phyloP scores from a whole-genome alignment of 306 rosid species.

The Fragaria iinumae region DNA sequence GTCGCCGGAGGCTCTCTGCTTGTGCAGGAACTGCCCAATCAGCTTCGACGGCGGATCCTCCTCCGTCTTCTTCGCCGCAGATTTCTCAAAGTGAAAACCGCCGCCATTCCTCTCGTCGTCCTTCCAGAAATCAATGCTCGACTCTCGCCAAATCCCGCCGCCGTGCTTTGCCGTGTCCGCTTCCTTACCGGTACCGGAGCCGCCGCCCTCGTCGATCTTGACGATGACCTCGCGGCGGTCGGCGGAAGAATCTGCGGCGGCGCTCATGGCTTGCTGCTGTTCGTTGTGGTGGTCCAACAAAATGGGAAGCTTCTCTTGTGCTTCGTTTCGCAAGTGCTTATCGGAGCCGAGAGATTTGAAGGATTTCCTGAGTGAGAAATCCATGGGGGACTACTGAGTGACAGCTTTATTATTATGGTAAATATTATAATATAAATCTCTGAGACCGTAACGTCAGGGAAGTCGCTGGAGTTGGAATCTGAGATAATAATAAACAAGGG shows the following conservation, averaged over 20 bases:
- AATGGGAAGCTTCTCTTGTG: slow-evolving; percentile 55
- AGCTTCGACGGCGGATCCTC: slow-evolving; percentile 84
- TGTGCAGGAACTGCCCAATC: slow-evolving; percentile 64
- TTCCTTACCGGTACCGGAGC: not conserved
- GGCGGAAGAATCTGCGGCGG: not conserved
- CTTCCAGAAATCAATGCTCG: slow-evolving; percentile 60
- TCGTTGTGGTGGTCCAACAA: slow-evolving; percentile 44
- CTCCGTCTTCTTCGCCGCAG: slow-evolving; percentile 33
- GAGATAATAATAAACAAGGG: not conserved
- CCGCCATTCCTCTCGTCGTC: not conserved
- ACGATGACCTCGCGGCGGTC: slow-evolving; percentile 46
- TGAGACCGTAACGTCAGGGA: not conserved
- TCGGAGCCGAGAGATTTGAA: slow-evolving; percentile 52
- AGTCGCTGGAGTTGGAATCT: slow-evolving; percentile 5
- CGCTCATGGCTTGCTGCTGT: slow-evolving; percentile 7
- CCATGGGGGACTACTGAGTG: slow-evolving; percentile 33
- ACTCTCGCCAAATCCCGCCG: slow-evolving; percentile 46
- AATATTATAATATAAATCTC: no score
- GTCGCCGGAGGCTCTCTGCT: slow-evolving; percentile 74
- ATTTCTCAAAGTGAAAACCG: slow-evolving; percentile 45
- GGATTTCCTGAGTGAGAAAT: slow-evolving; percentile 55
- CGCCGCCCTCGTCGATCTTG: slow-evolving; percentile 46
- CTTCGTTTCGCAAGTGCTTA: slow-evolving; percentile 26
- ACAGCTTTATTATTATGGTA: not conserved
- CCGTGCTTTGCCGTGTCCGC: not conserved